Conservation (phyloP, 768 basidiomycete species). For the Tremella yokohamensis region DNA sequence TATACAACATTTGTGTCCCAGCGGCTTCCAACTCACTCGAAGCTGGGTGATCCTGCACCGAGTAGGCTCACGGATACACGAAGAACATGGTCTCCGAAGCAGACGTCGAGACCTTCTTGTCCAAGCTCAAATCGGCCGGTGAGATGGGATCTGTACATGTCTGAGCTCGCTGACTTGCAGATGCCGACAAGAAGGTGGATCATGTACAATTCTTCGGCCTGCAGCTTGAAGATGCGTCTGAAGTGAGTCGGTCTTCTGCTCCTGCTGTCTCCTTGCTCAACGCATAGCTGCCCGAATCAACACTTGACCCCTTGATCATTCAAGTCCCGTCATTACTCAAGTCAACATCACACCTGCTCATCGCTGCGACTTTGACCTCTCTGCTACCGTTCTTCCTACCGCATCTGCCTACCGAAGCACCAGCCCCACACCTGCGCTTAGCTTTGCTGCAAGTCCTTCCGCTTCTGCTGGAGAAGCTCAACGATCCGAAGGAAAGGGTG, state of each 20-base stretch:
- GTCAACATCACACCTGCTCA: conserved; percentile 28
- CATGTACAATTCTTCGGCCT: conserved; percentile 46
- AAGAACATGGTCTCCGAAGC: conserved; percentile 17
- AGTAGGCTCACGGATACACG: not conserved
- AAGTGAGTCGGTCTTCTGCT: conserved; percentile 19
- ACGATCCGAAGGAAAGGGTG: conserved; percentile 46
- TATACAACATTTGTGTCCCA: no score
- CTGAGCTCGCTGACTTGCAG: conserved; percentile 10
- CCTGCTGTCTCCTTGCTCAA: not conserved
- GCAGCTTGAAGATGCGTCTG: conserved; percentile 32
- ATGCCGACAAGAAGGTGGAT: conserved; percentile 46
- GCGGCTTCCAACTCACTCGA: no score
- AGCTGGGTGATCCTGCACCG: not conserved
- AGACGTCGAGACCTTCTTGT: conserved; percentile 38
- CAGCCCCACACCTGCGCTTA: conserved; percentile 29
- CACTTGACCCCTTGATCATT: conserved; percentile 39
- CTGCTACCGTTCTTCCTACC: conserved; percentile 43
- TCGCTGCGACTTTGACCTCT: conserved; percentile 27
- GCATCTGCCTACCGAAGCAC: conserved; percentile 19
- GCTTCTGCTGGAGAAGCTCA: conserved; percentile 42
- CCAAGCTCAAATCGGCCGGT: conserved; percentile 39
- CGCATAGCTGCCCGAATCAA: conserved; percentile 35
- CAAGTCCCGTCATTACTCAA: conserved; percentile 29
- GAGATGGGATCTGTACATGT: conserved; percentile 8
- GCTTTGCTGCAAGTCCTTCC: conserved; percentile 35